phyloP scores from a whole-genome alignment of 1,284 basidiomycete genomes.

The Pyrrhoderma noxium region DNA sequence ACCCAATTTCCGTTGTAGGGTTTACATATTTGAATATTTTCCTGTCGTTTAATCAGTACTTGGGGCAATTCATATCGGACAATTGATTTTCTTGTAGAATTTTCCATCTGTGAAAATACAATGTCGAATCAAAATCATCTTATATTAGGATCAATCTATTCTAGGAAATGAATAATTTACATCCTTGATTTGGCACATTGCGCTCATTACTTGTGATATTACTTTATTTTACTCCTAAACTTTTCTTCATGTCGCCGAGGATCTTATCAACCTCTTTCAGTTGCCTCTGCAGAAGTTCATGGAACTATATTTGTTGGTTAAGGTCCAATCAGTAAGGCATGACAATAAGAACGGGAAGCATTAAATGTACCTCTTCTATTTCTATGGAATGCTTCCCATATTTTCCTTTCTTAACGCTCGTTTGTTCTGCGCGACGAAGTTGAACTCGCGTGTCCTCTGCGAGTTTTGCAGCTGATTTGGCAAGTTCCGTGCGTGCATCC shows the following conservation, averaged over 20 bases:
- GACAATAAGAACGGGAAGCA: slow-evolving; percentile 1
- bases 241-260: slow-evolving; percentile 56
- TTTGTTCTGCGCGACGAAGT: slow-evolving; percentile 58
- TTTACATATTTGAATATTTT: too few species aligned
- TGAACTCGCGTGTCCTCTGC: slow-evolving; percentile 72
- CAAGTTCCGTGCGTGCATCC: slow-evolving; percentile 53
- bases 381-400: slow-evolving; percentile 61
- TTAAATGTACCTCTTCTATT: slow-evolving; percentile 46
- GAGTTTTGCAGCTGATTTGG: slow-evolving; percentile 46
- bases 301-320: slow-evolving; percentile 42
- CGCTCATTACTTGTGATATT: too few species aligned
- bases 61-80: too few species aligned
- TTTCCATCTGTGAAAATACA: too few species aligned
- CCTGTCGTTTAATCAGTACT: too few species aligned
- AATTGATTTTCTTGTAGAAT: too few species aligned
- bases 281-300: slow-evolving; percentile 57
- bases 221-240: slow-evolving; percentile 29
- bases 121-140: too few species aligned
- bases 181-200: too few species aligned
- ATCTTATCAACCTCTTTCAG: slow-evolving; percentile 59
- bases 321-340: neutral
- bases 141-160: too few species aligned
- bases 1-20: too few species aligned
- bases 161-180: too few species aligned
- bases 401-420: slow-evolving; percentile 60